Evolutionary conservation across 805 yeast genomes (phyloP).

Genomic region (Wickerhamiella spandovensis): DNA sequence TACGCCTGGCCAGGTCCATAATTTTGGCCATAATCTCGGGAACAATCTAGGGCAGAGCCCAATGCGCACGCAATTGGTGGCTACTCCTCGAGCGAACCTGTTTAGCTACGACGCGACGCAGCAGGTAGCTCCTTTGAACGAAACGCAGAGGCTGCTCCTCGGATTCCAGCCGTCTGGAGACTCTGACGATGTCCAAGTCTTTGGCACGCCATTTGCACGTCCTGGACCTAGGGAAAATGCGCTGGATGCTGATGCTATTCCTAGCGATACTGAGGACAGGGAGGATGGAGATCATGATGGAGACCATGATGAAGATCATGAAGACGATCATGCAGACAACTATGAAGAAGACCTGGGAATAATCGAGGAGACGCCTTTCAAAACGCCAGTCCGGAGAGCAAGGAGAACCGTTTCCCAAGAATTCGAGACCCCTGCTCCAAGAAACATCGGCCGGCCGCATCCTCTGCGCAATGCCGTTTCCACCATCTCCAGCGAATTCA

Average conservation of each 20-base stretch:
- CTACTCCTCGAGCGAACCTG: not conserved
- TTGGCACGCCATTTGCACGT: slow-evolving; percentile 1
- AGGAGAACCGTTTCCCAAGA: not conserved
- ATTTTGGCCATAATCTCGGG: too few species aligned
- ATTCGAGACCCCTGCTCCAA: not conserved
- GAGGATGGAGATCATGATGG: not conserved
- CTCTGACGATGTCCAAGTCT: not conserved
- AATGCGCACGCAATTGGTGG: not conserved
- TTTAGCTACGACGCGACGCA: not conserved
- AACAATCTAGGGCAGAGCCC: too few species aligned
- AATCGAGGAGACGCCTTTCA: slow-evolving; percentile 1
- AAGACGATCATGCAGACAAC: too few species aligned
- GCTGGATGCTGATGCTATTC: not conserved
- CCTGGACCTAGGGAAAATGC: not conserved
- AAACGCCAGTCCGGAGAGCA: not conserved
- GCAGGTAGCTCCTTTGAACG: not conserved
- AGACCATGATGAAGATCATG: slow-evolving; percentile 10
- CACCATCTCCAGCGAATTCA: not conserved
- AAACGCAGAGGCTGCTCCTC: not conserved
- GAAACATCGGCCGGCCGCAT: not conserved
- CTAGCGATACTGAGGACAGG: not conserved
- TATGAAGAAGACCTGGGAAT: slow-evolving; percentile 21
- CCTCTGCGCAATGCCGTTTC: not conserved
- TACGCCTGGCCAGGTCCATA: not conserved
- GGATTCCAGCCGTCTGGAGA: not conserved